A percentile compares a stretch with the other conserved stretches of the same genome.
These are phyloP conservation scores for Hyphodiscus sp. DNA, from an alignment of 2,329 filamentous ascomycete genomes.

Conservation along the genomic window DNA sequence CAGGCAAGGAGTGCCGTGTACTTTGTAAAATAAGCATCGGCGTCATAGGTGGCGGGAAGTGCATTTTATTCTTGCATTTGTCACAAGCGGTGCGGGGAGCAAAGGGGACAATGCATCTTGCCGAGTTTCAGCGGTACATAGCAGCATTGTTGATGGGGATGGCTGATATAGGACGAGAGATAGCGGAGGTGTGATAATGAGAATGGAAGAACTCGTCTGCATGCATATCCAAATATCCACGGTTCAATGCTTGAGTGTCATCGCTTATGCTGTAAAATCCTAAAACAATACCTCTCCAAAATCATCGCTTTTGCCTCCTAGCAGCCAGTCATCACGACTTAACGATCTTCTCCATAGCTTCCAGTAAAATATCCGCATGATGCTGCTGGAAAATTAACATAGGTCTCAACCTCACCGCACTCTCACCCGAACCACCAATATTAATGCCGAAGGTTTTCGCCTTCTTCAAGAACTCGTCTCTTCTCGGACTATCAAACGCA, in stretches of 20 bases:
- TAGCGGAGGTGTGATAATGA: neutral
- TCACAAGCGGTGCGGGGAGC: neutral
- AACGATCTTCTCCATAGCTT: constrained; percentile 57
- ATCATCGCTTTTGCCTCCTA: neutral
- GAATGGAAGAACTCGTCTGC: neutral
- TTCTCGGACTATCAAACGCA: constrained; percentile 67
- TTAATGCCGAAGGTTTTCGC: constrained; percentile 69
- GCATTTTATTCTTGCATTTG: neutral
- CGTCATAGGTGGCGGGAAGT: neutral
- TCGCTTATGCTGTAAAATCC: neutral
- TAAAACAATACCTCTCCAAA: neutral
- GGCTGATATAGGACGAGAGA: neutral
- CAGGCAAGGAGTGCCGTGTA: neutral
- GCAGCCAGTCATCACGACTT: constrained; percentile 18
- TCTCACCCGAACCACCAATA: constrained; percentile 65
- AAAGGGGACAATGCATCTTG: neutral
- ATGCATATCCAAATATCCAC: neutral
- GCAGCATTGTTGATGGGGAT: neutral
- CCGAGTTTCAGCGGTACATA: neutral
- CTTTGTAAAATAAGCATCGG: constrained; percentile 1
- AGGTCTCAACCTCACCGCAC: constrained; percentile 65
- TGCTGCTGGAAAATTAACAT: constrained; percentile 85
- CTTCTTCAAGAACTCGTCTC: constrained; percentile 62
- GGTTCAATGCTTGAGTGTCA: constrained; percentile 4
- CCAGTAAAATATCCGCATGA: constrained; percentile 80